Evolutionary conservation across 192 early-diverging fungal species (phyloP).

Genomic region (Gigaspora rosea): DNA sequence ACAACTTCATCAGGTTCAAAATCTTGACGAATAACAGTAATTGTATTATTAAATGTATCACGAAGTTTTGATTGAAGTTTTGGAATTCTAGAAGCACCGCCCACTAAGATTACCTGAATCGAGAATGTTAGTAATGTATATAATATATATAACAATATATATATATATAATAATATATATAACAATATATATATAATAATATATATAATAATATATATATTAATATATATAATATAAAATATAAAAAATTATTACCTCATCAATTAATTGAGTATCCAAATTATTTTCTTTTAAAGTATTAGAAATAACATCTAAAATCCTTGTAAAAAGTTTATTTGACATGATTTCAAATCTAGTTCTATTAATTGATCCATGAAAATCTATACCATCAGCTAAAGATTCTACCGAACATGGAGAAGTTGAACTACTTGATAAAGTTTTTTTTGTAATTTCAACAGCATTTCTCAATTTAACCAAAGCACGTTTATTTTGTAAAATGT

Average conservation of each 20-base stretch:
- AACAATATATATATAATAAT: background rate
- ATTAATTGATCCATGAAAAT: slow-evolving; percentile 82
- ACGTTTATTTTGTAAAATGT: slow-evolving; percentile 73
- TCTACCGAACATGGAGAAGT: slow-evolving; percentile 92
- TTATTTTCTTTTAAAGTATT: slow-evolving; percentile 67
- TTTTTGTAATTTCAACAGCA: slow-evolving; percentile 92
- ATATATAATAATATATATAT: background rate
- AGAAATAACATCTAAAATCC: slow-evolving; percentile 66
- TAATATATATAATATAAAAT: background rate
- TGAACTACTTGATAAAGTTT: slow-evolving; percentile 76
- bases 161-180: too few species aligned
- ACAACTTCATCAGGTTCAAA: slow-evolving; percentile 95
- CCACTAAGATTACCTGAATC: slow-evolving; percentile 78
- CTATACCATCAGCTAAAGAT: slow-evolving; percentile 86
- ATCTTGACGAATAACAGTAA: slow-evolving; percentile 72
- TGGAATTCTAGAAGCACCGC: slow-evolving; percentile 87
- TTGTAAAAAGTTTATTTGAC: slow-evolving; percentile 72
- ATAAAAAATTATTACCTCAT: slow-evolving; percentile 51
- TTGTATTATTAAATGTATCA: slow-evolving; percentile 64
- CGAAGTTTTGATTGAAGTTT: slow-evolving; percentile 78
- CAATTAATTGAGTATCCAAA: slow-evolving; percentile 72
- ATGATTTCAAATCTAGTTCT: slow-evolving; percentile 91
- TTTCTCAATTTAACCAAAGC: slow-evolving; percentile 79
- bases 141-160: background rate
- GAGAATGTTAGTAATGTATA: background rate